These are phyloP conservation scores for Lantana camara DNA, from an alignment of 257 asterid genomes.

Conservation along the genomic window DNA sequence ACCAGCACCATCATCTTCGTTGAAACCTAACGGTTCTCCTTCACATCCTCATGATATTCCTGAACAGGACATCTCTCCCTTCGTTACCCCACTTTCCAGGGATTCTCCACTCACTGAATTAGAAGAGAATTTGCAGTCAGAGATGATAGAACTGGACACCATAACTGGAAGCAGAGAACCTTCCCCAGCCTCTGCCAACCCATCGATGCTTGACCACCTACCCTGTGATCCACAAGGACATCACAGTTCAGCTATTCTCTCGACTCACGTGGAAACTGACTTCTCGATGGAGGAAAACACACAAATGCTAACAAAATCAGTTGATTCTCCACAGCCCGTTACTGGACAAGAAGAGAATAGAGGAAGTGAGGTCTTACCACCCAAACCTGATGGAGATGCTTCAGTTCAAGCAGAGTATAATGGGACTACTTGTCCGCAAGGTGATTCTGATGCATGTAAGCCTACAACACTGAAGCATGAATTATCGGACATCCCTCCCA, in stretches of 20 bases:
- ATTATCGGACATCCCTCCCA: conserved; percentile 1
- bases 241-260: conserved; percentile 23
- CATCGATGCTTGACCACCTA: conserved; percentile 46
- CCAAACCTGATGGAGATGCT: conserved; percentile 32
- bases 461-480: conserved; percentile 18
- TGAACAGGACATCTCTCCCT: conserved; percentile 46
- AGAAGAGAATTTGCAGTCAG: conserved; percentile 54
- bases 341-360: conserved; percentile 40
- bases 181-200: conserved; percentile 48
- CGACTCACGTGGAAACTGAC: conserved; percentile 20
- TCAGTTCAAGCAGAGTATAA: conserved; percentile 18
- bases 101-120: conserved; percentile 48
- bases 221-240: conserved; percentile 30
- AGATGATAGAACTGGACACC: conserved; percentile 64
- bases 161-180: conserved; percentile 65
- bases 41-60: conserved; percentile 39
- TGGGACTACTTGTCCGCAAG: neutral
- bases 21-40: conserved; percentile 43
- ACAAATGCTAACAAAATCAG: conserved; percentile 22
- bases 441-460: neutral
- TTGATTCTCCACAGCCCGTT: conserved; percentile 27
- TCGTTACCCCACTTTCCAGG: conserved; percentile 40
- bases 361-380: conserved; percentile 34
- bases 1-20: conserved; percentile 50
- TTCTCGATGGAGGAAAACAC: conserved; percentile 30